Conservation (phyloP, 2,329 filamentous ascomycete genomes). For the Diaporthe humulicola region DNA sequence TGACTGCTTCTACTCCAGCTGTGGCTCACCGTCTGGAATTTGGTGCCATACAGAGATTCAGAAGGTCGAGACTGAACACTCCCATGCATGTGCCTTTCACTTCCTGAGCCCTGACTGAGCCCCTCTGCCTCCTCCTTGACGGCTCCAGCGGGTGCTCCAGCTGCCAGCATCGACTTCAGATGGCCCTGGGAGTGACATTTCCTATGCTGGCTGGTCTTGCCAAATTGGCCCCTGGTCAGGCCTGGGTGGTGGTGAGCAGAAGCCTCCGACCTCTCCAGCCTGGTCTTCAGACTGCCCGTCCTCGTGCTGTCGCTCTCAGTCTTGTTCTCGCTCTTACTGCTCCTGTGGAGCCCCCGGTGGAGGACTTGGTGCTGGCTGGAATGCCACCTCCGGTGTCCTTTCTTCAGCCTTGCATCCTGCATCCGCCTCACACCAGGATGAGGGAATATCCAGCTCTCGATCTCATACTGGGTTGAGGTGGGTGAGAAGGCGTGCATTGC, state of each 20-base stretch:
- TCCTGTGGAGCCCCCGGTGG: neutral
- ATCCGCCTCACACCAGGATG: neutral
- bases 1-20: neutral
- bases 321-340: no score
- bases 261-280: neutral
- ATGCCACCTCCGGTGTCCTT: constrained; percentile 4
- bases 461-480: constrained; percentile 24
- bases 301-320: neutral
- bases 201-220: neutral
- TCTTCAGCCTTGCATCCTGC: neutral
- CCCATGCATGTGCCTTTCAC: neutral
- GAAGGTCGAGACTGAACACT: neutral
- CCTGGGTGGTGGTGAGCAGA: neutral
- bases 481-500: constrained; percentile 8
- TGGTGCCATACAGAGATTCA: neutral
- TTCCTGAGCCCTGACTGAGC: neutral
- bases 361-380: neutral
- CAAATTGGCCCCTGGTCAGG: no score
- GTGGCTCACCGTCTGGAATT: neutral
- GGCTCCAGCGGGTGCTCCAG: no score
- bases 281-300: neutral
- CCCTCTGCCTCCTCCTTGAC: neutral
- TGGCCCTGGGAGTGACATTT: neutral
- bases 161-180: neutral
- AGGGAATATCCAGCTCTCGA: constrained; percentile 23